Evolutionary conservation across 768 basidiomycete species (phyloP).

Genomic region (Russula olivacea): DNA sequence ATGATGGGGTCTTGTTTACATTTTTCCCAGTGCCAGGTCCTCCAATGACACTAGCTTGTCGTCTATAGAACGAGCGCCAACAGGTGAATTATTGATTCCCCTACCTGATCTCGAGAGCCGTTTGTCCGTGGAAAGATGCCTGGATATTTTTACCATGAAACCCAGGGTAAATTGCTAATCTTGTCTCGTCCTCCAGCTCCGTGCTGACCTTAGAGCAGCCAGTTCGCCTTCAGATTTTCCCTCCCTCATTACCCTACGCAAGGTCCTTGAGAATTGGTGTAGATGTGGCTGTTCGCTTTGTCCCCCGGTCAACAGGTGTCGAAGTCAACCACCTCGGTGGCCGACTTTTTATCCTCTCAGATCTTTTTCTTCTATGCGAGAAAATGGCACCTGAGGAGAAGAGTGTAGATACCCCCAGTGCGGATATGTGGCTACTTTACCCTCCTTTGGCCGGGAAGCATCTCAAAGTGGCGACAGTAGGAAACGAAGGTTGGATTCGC

Average conservation of each 20-base stretch:
- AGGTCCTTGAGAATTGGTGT: slow-evolving; percentile 69
- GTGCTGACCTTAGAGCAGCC: slow-evolving; percentile 44
- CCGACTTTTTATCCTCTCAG: slow-evolving; percentile 84
- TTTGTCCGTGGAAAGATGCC: slow-evolving; percentile 66
- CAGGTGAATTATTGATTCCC: slow-evolving; percentile 48
- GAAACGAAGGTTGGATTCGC: slow-evolving; percentile 48
- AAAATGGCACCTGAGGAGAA: slow-evolving; percentile 53
- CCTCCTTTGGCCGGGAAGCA: slow-evolving; percentile 96
- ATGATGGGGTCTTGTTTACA: slow-evolving; percentile 10
- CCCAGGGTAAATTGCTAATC: slow-evolving; percentile 58
- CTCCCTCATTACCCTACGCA: slow-evolving; percentile 69
- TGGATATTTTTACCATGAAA: slow-evolving; percentile 95
- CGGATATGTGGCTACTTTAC: slow-evolving; percentile 90
- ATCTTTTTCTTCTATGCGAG: slow-evolving; percentile 88
- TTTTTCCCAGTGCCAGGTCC: slow-evolving; percentile 43
- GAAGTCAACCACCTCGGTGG: slow-evolving; percentile 72
- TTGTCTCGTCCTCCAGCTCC: background rate
- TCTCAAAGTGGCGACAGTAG: slow-evolving; percentile 59
- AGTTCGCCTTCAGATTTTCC: slow-evolving; percentile 85
- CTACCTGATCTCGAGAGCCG: slow-evolving; percentile 76
- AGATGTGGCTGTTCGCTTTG: slow-evolving; percentile 71
- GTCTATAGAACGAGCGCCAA: slow-evolving; percentile 47
- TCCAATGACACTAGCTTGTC: slow-evolving; percentile 57
- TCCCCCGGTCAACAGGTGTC: slow-evolving; percentile 65
- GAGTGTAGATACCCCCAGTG: slow-evolving; percentile 51